phyloP scores from a whole-genome alignment of 2,329 filamentous ascomycete species.

The Chrysoporthe puriensis region DNA sequence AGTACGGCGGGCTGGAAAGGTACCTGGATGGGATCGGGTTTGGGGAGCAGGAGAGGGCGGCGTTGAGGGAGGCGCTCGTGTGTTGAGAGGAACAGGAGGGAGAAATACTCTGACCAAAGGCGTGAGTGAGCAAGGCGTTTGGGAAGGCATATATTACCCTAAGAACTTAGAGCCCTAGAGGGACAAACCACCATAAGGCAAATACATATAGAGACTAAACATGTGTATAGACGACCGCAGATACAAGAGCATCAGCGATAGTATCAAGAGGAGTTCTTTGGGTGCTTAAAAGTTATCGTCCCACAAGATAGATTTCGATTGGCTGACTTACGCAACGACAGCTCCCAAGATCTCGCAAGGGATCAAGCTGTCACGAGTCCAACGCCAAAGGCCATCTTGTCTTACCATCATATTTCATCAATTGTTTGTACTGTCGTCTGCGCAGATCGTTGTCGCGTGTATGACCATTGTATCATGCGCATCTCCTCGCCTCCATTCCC shows the following conservation, averaged over 20 bases:
- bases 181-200: not conserved
- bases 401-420: not conserved
- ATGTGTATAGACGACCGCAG: not conserved
- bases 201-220: not conserved
- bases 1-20: constrained; percentile 66
- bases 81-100: constrained; percentile 38
- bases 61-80: constrained; percentile 46
- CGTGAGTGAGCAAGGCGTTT: constrained; percentile 16
- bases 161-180: not conserved
- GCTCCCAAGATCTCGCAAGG: too few species aligned
- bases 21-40: constrained; percentile 72
- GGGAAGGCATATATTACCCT: not conserved
- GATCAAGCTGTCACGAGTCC: too few species aligned
- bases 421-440: too few species aligned
- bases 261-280: not conserved
- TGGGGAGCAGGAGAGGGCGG: constrained; percentile 44
- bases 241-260: not conserved
- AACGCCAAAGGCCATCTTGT: not conserved
- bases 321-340: not conserved
- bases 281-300: too few species aligned
- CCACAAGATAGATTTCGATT: too few species aligned
- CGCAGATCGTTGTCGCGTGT: not conserved
- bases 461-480: not conserved
- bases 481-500: not conserved
- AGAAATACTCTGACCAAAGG: not conserved